Base-by-base conservation (phyloP, 2,329 filamentous ascomycete genomes). In the Beauveria sp. region DNA sequence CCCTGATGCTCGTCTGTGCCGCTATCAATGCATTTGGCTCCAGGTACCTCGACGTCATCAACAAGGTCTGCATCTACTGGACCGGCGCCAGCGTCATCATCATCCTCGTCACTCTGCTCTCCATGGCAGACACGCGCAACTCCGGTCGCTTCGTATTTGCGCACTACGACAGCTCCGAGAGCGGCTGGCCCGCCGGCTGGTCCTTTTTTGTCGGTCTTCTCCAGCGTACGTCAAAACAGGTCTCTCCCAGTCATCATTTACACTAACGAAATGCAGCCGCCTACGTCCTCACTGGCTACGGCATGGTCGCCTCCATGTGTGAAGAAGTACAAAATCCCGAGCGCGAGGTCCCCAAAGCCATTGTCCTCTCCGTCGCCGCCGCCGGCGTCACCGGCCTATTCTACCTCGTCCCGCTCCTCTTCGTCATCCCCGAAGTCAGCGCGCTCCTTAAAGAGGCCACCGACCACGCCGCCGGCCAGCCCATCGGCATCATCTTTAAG, bases 401-500 rank as follows among this genome's bases (percentile, higher is more conserved):
- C 65, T 92, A 89, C 72, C 73, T 92, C 16, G 83, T 93, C 49
- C 88, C 89, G 0, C 81, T 93, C 65, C 80, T 93, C 28, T 92
- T 93, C 71, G 87, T 91, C 42, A 78, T 93, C 30, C 89, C 89
- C 0, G 81, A 88, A 55, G 81, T 92, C 7, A 67, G 83, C 64
- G 73, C 78, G 52, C 81, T 93, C 18, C 83, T 90, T 30, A 72
- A 74, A 2, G 87, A 89, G 16, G 81, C 87, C 24, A 90, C 86
- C 53, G 60, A 61, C 26, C 18, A 52, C 8, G 67, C 61, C 51
- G 57, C 52, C 62, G 87, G 86, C 9, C 90, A 93, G 68, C 89
- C 90, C 1, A 89, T 93, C 64, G 88, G 87, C 9, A 77, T 87
- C 4, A 76, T 93, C 38, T 93, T 93, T 80, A 90, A 90, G 74